Conservation (phyloP, 768 basidiomycete species). For the Cystofilobasidium bisporidii region DNA sequence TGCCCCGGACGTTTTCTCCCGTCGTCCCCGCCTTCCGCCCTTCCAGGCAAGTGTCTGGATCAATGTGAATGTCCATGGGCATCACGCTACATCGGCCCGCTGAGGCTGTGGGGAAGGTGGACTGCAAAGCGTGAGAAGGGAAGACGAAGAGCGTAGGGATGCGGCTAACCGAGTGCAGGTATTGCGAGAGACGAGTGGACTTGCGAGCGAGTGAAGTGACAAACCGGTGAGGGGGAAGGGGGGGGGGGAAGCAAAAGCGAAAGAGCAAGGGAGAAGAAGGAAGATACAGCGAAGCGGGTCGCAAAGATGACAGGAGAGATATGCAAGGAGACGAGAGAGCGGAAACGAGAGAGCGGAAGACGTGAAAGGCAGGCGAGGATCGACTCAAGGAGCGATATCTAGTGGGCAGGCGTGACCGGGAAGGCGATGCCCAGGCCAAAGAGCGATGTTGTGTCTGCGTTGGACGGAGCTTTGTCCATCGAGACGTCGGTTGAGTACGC, state of each 20-base stretch:
- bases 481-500: background rate
- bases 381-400: background rate
- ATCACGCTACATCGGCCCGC: too few relatives aligned
- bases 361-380: background rate
- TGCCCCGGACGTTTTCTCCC: too few relatives aligned
- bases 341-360: background rate
- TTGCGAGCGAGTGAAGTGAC: background rate
- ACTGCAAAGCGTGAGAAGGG: too few relatives aligned
- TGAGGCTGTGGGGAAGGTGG: too few relatives aligned
- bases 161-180: too few relatives aligned
- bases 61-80: too few relatives aligned
- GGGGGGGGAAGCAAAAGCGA: conserved; percentile 1
- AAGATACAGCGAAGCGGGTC: too few relatives aligned
- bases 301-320: too few relatives aligned
- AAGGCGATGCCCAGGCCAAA: conserved; percentile 8
- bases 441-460: background rate
- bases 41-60: too few relatives aligned
- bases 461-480: background rate
- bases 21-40: too few relatives aligned
- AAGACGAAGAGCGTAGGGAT: too few relatives aligned
- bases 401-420: background rate
- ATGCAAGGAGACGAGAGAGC: background rate
- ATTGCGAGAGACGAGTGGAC: too few relatives aligned
- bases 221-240: background rate
- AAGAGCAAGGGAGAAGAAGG: background rate